These are phyloP conservation scores for Aspergillus jensenii DNA, from an alignment of 2,329 filamentous ascomycete species.

Conservation along the genomic window DNA sequence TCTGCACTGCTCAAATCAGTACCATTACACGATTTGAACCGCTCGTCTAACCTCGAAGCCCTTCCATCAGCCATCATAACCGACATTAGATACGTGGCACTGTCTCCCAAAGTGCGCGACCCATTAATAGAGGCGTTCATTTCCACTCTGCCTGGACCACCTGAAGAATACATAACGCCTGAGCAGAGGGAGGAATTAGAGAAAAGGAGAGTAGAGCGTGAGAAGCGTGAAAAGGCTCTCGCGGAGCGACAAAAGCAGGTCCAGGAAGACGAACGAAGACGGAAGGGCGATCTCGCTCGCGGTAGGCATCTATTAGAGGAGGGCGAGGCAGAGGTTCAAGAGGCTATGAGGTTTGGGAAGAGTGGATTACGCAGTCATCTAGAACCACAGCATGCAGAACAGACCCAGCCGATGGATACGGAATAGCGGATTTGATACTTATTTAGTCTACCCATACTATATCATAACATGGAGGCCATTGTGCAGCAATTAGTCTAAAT, in stretches of 20 bases:
- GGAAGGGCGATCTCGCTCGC: constrained; percentile 39
- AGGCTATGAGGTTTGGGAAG: constrained; percentile 44
- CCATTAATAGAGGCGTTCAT: constrained; percentile 46
- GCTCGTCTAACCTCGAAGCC: constrained; percentile 38
- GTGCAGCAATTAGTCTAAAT: not conserved
- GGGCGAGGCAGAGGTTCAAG: constrained; percentile 45
- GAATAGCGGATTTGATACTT: not conserved
- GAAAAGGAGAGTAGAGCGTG: constrained; percentile 40
- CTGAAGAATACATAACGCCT: constrained; percentile 36
- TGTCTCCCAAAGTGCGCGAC: constrained; percentile 39
- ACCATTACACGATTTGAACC: constrained; percentile 41
- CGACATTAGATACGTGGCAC: constrained; percentile 46
- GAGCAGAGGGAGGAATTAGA: constrained; percentile 39
- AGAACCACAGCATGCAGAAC: constrained; percentile 21
- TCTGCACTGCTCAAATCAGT: constrained; percentile 45
- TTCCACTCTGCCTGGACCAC: constrained; percentile 41
- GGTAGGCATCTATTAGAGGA: constrained; percentile 44
- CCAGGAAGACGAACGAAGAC: constrained; percentile 43
- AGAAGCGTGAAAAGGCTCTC: constrained; percentile 46
- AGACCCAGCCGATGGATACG: constrained; percentile 14
- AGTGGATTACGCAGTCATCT: constrained; percentile 44
- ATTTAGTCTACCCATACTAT: not conserved
- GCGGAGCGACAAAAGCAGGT: constrained; percentile 45
- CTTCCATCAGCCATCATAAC: constrained; percentile 44
- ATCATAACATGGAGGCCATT: not conserved